phyloP scores from a whole-genome alignment of 345 rosid species.

The Arabidopsis thaliana region DNA sequence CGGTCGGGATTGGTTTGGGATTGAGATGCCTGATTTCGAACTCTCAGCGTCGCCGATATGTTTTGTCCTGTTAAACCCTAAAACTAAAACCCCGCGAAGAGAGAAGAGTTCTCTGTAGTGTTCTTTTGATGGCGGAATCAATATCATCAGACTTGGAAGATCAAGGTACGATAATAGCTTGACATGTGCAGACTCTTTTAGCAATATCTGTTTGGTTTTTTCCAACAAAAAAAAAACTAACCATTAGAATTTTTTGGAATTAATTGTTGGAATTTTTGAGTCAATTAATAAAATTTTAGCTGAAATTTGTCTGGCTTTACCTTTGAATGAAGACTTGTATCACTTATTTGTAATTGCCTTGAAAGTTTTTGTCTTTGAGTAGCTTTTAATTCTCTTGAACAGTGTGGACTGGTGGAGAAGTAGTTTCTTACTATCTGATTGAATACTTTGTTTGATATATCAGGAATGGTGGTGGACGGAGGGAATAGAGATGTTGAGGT shows the following conservation, averaged over 20 bases:
- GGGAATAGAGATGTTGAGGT: conserved; percentile 22
- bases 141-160: conserved; percentile 19
- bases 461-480: conserved; percentile 19
- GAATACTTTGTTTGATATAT: background rate
- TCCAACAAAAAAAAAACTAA: background rate
- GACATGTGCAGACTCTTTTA: background rate
- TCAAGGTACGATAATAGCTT: conserved; percentile 25
- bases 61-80: conserved; percentile 16
- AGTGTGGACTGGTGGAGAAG: conserved; percentile 3
- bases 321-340: background rate
- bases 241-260: background rate
- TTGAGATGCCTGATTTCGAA: background rate
- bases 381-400: conserved; percentile 2
- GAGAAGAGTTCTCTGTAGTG: background rate
- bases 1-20: background rate
- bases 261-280: background rate
- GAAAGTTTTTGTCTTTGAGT: conserved; percentile 20
- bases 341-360: background rate
- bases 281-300: background rate
- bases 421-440: conserved; percentile 17
- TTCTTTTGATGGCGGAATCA: conserved; percentile 20
- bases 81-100: conserved; percentile 35
- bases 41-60: conserved; percentile 12
- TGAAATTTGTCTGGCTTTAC: background rate
- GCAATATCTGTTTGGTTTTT: background rate